Percentiles rank a stretch among this genome's conserved stretches.
Conservation (phyloP, 495 filamentous ascomycete genomes). For the Podospora sp. region DNA sequence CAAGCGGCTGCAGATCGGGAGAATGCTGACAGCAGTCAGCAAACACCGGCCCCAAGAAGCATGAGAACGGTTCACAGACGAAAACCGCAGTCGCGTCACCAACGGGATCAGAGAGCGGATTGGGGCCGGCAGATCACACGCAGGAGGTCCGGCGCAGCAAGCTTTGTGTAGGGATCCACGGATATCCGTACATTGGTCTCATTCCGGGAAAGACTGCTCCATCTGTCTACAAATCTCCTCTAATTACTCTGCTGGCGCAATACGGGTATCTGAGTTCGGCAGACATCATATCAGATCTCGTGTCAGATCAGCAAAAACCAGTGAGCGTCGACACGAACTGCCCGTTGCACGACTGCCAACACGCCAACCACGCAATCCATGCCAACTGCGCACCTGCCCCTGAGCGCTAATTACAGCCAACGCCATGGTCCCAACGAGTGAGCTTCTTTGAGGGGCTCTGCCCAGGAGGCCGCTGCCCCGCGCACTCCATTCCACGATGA, state of each 20-base stretch:
- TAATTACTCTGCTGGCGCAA: not conserved
- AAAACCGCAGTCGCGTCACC: not conserved
- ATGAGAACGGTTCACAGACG: not conserved
- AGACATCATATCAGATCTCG: not conserved
- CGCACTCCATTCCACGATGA: not conserved
- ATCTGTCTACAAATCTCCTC: not conserved
- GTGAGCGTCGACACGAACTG: not conserved
- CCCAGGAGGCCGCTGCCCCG: not conserved
- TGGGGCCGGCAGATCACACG: not conserved
- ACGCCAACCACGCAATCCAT: not conserved
- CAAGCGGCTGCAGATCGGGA: not conserved
- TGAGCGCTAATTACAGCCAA: conserved; percentile 1
- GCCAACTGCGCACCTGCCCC: not conserved
- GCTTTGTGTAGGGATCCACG: not conserved
- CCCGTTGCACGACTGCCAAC: not conserved
- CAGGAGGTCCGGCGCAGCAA: not conserved
- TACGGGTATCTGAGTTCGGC: not conserved
- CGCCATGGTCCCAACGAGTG: not conserved
- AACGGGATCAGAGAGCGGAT: not conserved
- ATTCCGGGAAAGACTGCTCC: not conserved
- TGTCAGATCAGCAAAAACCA: not conserved
- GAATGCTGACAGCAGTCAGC: not conserved
- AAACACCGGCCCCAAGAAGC: not conserved
- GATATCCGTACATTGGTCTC: not conserved
- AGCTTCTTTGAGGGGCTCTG: not conserved